These are phyloP conservation scores for Stemphylium lycopersici DNA, from an alignment of 2,329 filamentous ascomycete genomes.

Conservation along the genomic window DNA sequence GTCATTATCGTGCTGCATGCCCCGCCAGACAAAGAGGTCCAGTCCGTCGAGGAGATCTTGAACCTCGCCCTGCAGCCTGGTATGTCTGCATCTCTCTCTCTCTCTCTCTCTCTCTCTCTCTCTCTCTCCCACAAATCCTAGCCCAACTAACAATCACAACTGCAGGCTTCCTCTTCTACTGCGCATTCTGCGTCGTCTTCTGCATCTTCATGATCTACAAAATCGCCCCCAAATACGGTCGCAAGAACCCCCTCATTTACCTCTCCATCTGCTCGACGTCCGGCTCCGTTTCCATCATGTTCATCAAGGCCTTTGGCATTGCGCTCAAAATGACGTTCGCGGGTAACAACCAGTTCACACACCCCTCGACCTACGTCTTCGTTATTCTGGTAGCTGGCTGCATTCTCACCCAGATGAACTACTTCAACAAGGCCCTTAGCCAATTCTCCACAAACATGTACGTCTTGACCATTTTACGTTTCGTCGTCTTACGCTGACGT, in stretches of 20 bases:
- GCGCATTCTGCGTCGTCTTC: conserved; percentile 78
- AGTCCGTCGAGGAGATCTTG: conserved; percentile 90
- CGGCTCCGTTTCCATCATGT: conserved; percentile 97
- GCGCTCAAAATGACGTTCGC: conserved; percentile 92
- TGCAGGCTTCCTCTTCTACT: conserved; percentile 88
- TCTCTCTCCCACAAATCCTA: conserved; percentile 23
- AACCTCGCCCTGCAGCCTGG: conserved; percentile 89
- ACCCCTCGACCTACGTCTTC: conserved; percentile 97
- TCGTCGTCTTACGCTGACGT: conserved; percentile 11
- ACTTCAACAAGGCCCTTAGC: conserved; percentile 98
- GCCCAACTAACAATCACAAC: conserved; percentile 17
- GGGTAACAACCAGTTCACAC: conserved; percentile 93
- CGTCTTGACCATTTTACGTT: conserved; percentile 44
- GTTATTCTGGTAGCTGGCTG: conserved; percentile 91
- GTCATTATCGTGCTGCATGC: conserved; percentile 98
- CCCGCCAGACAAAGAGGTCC: conserved; percentile 88
- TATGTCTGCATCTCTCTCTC: conserved; percentile 58
- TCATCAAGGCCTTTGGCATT: conserved; percentile 97
- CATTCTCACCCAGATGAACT: conserved; percentile 99
- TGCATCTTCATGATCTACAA: conserved; percentile 96
- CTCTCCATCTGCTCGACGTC: conserved; percentile 98
- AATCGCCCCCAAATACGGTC: conserved; percentile 86
- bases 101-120: too few relatives aligned
- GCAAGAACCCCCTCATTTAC: conserved; percentile 94
- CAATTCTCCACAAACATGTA: conserved; percentile 98